Conservation (phyloP, 805 yeast genomes). For the Ogataea chonburiensis region DNA sequence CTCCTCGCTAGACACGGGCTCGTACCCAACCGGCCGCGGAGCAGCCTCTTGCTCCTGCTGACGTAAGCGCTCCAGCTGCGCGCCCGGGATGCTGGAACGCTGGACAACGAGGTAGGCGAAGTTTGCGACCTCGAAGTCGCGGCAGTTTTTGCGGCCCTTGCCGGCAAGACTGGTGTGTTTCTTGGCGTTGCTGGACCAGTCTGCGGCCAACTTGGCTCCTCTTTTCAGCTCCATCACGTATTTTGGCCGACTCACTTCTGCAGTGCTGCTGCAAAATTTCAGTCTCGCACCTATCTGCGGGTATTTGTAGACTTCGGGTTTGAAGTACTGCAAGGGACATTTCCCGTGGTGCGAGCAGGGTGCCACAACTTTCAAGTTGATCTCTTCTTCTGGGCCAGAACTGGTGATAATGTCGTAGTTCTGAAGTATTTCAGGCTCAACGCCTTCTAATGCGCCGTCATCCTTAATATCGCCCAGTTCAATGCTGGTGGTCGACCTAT, state of each 20-base stretch:
- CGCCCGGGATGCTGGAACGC: conserved; percentile 47
- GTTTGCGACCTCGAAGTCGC: conserved; percentile 66
- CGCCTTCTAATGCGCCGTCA: conserved; percentile 9
- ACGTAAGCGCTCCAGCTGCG: conserved; percentile 18
- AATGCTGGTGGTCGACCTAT: conserved; percentile 39
- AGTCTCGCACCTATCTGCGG: conserved; percentile 55
- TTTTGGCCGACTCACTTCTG: conserved; percentile 72
- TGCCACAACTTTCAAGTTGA: conserved; percentile 67
- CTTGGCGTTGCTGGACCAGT: conserved; percentile 62
- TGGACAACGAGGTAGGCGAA: conserved; percentile 74
- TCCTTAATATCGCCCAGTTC: conserved; percentile 32
- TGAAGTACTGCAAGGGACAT: conserved; percentile 83
- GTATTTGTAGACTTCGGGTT: conserved; percentile 61
- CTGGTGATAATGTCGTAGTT: conserved; percentile 23
- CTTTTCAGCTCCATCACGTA: conserved; percentile 80
- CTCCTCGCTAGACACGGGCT: conserved; percentile 32
- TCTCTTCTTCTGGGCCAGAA: conserved; percentile 25
- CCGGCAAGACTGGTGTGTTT: conserved; percentile 56
- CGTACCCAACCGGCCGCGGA: conserved; percentile 28
- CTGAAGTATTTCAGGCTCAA: conserved; percentile 29
- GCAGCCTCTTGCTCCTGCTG: conserved; percentile 15
- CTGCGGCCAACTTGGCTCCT: conserved; percentile 70
- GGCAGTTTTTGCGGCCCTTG: conserved; percentile 75
- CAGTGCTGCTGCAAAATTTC: conserved; percentile 73
- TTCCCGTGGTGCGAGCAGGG: conserved; percentile 88